These are phyloP conservation scores for Candida anutae DNA, from an alignment of 1,139 yeast species.

Conservation along the genomic window DNA sequence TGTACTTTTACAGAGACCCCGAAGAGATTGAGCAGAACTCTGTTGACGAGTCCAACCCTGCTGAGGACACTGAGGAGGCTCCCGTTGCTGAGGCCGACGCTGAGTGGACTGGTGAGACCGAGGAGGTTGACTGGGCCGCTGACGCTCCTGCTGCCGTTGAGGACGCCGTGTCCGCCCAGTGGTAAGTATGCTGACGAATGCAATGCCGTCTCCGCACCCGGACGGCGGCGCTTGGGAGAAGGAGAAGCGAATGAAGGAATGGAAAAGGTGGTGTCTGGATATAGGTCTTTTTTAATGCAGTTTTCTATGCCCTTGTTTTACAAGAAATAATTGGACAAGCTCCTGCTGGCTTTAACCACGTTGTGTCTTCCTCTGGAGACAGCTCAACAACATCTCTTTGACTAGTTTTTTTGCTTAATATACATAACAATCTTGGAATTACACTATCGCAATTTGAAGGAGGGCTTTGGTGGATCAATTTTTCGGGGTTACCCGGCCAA, in stretches of 20 bases:
- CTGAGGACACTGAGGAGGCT: constrained; percentile 46
- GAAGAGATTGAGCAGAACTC: constrained; percentile 93
- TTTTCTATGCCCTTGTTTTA: too few relatives aligned
- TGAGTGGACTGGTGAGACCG: constrained; percentile 52
- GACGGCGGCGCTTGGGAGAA: too few relatives aligned
- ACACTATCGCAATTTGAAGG: constrained; percentile 1
- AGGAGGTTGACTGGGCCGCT: constrained; percentile 58
- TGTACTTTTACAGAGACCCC: constrained; percentile 99
- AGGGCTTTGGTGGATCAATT: not conserved
- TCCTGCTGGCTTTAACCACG: too few relatives aligned
- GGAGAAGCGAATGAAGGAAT: too few relatives aligned
- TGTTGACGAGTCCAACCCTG: constrained; percentile 54
- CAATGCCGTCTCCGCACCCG: too few relatives aligned
- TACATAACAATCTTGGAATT: constrained; percentile 1
- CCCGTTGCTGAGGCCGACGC: constrained; percentile 43
- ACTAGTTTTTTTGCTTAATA: constrained; percentile 2
- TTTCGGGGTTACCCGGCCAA: not conserved
- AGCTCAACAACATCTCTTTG: too few relatives aligned
- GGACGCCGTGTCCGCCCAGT: constrained; percentile 65
- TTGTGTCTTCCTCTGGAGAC: too few relatives aligned
- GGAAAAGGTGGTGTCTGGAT: too few relatives aligned
- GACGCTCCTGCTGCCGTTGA: constrained; percentile 67
- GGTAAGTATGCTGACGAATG: constrained; percentile 33
- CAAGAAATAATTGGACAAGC: too few relatives aligned
- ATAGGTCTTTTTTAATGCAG: too few relatives aligned